A percentile compares a stretch with the other conserved stretches of the same genome.
Evolutionary conservation across 2,329 filamentous ascomycete species (phyloP).

Genomic region (Talaromyces marneffei): DNA sequence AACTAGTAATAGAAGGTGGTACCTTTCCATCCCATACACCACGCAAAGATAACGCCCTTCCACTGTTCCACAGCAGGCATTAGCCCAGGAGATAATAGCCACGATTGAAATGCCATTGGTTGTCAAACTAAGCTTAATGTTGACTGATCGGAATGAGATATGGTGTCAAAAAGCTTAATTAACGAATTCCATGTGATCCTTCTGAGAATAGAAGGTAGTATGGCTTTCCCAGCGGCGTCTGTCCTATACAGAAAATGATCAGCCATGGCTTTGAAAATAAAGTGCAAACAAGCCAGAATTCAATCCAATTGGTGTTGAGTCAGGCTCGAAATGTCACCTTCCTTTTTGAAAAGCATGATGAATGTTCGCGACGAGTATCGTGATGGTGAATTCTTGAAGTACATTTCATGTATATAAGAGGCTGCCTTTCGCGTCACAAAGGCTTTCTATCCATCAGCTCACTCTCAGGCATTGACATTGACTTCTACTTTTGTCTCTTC

Average conservation of each 20-base stretch:
- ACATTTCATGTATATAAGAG: neutral
- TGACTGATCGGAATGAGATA: neutral
- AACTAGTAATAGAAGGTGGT: constrained; percentile 5
- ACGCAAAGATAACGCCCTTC: neutral
- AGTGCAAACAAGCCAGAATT: neutral
- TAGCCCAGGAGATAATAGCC: neutral
- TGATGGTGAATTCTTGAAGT: neutral
- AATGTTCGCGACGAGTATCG: neutral
- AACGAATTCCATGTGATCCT: neutral
- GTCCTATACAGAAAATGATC: neutral
- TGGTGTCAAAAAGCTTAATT: neutral
- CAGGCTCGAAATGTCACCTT: constrained; percentile 3
- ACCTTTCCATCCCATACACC: neutral
- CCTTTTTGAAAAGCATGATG: neutral
- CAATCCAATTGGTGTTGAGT: neutral
- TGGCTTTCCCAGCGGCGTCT: neutral
- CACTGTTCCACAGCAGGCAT: neutral
- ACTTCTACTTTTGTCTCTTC: neutral
- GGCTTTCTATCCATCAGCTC: neutral
- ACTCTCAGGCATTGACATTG: neutral
- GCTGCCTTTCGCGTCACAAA: neutral
- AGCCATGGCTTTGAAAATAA: neutral
- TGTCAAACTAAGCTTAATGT: neutral
- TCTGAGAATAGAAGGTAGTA: constrained; percentile 7
- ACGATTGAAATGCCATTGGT: neutral